phyloP scores from a whole-genome alignment of 257 asterid species.

The Mentha longifolia region DNA sequence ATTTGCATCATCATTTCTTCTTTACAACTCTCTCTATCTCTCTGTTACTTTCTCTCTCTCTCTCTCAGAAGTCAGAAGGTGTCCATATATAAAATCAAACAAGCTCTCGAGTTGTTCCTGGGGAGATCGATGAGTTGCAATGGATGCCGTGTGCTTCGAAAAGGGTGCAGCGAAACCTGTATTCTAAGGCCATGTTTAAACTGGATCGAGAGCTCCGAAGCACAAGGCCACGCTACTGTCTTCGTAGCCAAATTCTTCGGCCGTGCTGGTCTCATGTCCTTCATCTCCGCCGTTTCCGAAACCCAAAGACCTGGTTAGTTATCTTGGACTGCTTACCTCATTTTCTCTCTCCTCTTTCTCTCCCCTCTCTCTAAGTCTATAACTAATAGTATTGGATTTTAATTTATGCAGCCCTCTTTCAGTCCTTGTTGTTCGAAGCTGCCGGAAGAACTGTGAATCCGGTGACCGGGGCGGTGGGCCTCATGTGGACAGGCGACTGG shows the following conservation, averaged over 20 bases:
- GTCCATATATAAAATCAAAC: too few species aligned
- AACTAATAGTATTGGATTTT: not conserved
- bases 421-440: constrained; percentile 60
- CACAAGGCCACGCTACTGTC: constrained; percentile 68
- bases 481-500: constrained; percentile 61
- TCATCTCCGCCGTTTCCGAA: constrained; percentile 63
- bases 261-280: constrained; percentile 72
- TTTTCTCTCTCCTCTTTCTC: not conserved
- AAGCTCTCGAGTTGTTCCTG: too few species aligned
- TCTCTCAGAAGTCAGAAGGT: too few species aligned
- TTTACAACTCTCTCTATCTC: constrained; percentile 19
- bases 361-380: not conserved
- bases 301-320: constrained; percentile 56
- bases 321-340: too few species aligned
- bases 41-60: constrained; percentile 27
- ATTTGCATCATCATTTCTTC: constrained; percentile 29
- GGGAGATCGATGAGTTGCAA: constrained; percentile 57
- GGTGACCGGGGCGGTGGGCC: constrained; percentile 64
- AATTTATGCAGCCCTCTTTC: constrained; percentile 49
- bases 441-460: constrained; percentile 71
- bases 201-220: constrained; percentile 57
- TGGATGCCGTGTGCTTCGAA: constrained; percentile 76
- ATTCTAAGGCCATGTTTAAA: constrained; percentile 54
- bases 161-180: constrained; percentile 66
- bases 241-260: constrained; percentile 74